Percentiles rank a stretch among this genome's conserved stretches.
Evolutionary conservation across 805 yeast species (phyloP).

Genomic region (Debaryomyces hansenii): DNA sequence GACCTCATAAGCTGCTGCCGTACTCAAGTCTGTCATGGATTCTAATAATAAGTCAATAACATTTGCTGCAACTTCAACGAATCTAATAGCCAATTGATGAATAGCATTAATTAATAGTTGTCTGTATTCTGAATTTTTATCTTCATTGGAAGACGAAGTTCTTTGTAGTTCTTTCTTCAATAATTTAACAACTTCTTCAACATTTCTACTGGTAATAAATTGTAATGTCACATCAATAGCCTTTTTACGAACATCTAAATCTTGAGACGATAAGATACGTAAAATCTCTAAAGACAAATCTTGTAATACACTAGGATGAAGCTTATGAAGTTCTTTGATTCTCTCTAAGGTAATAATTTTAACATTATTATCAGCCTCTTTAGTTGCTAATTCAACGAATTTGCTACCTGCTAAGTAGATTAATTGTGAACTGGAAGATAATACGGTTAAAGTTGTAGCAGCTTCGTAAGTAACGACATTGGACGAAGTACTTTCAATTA

Average conservation of each 20-base stretch:
- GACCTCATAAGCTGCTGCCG: constrained; percentile 85
- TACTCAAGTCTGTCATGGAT: constrained; percentile 79
- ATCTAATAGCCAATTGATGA: constrained; percentile 83
- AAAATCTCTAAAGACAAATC: constrained; percentile 83
- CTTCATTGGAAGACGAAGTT: constrained; percentile 70
- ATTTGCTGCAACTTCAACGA: constrained; percentile 86
- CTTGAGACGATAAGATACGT: constrained; percentile 83
- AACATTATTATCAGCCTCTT: constrained; percentile 93
- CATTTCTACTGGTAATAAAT: constrained; percentile 82
- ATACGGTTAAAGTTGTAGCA: constrained; percentile 69
- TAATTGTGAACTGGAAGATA: constrained; percentile 65
- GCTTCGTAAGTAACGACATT: constrained; percentile 87
- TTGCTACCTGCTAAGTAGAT: constrained; percentile 79
- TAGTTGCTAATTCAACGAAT: constrained; percentile 83
- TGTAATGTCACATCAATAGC: constrained; percentile 83
- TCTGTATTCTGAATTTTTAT: constrained; percentile 81
- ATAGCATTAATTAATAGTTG: constrained; percentile 85
- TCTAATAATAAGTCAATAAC: constrained; percentile 88
- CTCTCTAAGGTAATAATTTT: constrained; percentile 90
- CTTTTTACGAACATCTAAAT: constrained; percentile 84
- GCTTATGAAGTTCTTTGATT: constrained; percentile 69
- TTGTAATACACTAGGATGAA: constrained; percentile 79
- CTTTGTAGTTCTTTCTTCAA: constrained; percentile 87
- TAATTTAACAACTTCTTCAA: constrained; percentile 88
- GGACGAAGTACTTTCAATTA: constrained; percentile 67